Base-by-base conservation (phyloP, 495 filamentous ascomycete genomes). In the Thozetella sp. region DNA sequence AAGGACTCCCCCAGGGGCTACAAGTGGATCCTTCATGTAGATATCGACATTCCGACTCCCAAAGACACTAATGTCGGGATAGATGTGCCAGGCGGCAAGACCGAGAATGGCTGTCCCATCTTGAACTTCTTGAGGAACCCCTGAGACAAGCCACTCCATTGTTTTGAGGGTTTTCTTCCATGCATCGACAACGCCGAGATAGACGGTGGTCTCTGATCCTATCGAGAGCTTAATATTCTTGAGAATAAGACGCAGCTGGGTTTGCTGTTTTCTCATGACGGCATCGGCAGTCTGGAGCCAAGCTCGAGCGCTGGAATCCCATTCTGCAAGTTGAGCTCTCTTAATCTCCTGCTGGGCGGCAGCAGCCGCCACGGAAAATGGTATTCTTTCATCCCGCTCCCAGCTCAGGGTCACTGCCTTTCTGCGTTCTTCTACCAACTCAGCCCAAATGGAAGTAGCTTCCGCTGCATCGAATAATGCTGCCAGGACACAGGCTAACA, bases 401-500 rank as follows among this genome's bases (percentile, higher is more conserved):
- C 57, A 17, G 17, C 26, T 22, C 2, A 25, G 6, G 2, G 50
- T 50, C 12, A 67, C 22, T 45, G 65, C 63, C 2, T 22, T 19
- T 10, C 54, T 55, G 20, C 68, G 58, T 19, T 63, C 55, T 1
- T 25, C 37, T 13, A 72, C 53, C 3, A 72, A 25, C 40, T 72
- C 60, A 9, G 55, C 62, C 69, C 76, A 80, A 2, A 78, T 62
- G 0, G 72, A 69, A 15, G 60, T 75, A 3, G 75, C 77, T 59
- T 77, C 69, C 3, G 67, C 48, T 2, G 54, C 65, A 24, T 63
- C 55, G 56, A 62, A 76, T 0, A 68, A 61, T 6, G 67, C 45
- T 1, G 76, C 77, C 2, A 80, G 67, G 57, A 80, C 61, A 58
- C 76, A 79, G 12, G 70, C 74, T 12, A n/a, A n/a, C n/a, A n/a